phyloP scores from a whole-genome alignment of 78 protist genomes.

The Guillardia theta region DNA sequence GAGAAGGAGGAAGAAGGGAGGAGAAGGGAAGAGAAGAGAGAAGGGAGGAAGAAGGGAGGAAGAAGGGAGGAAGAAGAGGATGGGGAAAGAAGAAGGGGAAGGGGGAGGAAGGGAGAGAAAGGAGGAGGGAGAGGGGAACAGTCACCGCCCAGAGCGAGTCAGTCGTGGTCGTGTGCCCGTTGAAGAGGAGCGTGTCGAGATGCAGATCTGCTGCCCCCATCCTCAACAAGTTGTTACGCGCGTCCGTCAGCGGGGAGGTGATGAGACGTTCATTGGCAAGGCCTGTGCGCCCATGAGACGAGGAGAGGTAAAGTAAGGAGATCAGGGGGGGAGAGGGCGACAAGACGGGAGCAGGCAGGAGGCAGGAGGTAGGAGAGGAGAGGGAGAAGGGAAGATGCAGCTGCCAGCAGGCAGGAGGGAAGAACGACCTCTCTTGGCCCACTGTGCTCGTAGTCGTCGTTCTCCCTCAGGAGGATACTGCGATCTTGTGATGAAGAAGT shows the following conservation, averaged over 20 bases:
- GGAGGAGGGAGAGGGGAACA: background rate
- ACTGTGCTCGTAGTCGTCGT: background rate
- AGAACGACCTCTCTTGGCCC: background rate
- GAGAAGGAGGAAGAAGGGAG: background rate
- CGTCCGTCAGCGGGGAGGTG: background rate
- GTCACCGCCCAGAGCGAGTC: conserved; percentile 22
- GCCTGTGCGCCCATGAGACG: background rate
- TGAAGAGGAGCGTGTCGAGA: conserved; percentile 37
- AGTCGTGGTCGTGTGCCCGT: conserved; percentile 37
- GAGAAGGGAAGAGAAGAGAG: background rate
- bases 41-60: background rate
- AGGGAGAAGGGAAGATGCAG: background rate
- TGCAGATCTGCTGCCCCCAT: conserved; percentile 31
- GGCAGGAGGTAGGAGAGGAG: background rate
- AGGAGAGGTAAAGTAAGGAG: background rate
- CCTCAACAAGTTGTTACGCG: background rate
- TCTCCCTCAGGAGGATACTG: conserved; percentile 15
- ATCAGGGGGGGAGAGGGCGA: no score
- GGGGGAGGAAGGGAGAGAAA: background rate
- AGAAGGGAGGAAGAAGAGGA: background rate
- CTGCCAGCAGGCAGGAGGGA: background rate
- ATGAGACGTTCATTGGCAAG: background rate
- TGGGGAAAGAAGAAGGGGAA: background rate
- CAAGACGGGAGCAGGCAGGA: background rate
- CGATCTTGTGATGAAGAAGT: no score